Evolutionary conservation across 1,284 basidiomycete species (phyloP).

Genomic region (Grifola frondosa): DNA sequence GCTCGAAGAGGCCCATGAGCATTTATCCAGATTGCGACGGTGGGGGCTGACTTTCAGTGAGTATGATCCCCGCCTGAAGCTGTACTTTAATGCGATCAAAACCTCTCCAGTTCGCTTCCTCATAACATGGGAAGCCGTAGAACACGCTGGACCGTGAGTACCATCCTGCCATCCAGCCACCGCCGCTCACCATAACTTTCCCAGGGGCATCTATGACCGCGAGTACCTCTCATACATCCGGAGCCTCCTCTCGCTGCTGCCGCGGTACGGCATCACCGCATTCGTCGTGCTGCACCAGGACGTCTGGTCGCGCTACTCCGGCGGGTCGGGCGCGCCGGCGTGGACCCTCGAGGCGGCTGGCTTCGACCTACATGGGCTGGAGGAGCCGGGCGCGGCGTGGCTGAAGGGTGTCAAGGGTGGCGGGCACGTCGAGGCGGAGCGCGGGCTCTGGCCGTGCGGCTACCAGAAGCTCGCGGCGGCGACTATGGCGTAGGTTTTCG

Average conservation of each 20-base stretch:
- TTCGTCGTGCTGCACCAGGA: constrained; percentile 89
- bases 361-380: constrained; percentile 75
- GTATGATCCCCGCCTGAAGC: constrained; percentile 27
- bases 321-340: constrained; percentile 89
- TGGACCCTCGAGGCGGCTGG: constrained; percentile 87
- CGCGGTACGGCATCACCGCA: constrained; percentile 77
- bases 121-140: constrained; percentile 95
- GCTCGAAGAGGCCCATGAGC: constrained; percentile 78
- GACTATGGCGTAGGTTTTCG: constrained; percentile 75
- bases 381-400: constrained; percentile 84
- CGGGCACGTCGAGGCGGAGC: constrained; percentile 66
- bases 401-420: constrained; percentile 76
- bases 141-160: constrained; percentile 85
- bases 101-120: constrained; percentile 73
- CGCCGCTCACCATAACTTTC: background rate
- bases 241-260: constrained; percentile 71
- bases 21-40: constrained; percentile 74
- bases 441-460: constrained; percentile 88
- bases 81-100: background rate
- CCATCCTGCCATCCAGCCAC: background rate
- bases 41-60: constrained; percentile 87
- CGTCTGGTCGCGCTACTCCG: constrained; percentile 94
- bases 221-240: constrained; percentile 85
- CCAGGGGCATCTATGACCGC: constrained; percentile 77
- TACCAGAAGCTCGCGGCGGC: constrained; percentile 88